Evolutionary conservation across 2,329 filamentous ascomycete species (phyloP), one percentile per base, ranked within the genome.

Genomic region (Macrophomina phaseolina): DNA sequence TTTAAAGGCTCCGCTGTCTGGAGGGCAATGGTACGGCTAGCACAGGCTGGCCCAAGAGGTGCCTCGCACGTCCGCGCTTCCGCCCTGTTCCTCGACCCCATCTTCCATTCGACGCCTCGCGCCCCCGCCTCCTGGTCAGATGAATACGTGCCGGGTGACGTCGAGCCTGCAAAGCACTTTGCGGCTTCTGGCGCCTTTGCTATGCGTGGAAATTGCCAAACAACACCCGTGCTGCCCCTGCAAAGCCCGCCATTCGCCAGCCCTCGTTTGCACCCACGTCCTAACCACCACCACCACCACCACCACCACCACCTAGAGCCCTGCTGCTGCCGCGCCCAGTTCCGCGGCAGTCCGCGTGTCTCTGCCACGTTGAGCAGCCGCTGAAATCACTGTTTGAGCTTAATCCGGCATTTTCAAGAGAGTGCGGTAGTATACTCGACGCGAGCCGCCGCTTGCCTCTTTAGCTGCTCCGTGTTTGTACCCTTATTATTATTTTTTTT

Each of bases 151-250:
- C 42, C 16, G 30, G 32, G 58, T 62, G 58, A 62, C 58, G 58
- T 62, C 58, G 58, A 55, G 52, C 52, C 9, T 62, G 56, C 56
- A 48, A 32, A 61, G 28, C 55, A 58, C 55, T 45, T 55, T 61
- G 56, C 56, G 42, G 40, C 18, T 46, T 61, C 56, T 46, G 58
- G 58, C 58, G 23, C 42, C 16, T 34, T 49, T 49, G 42, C 58
- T 11, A 62, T 62, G 58, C 58, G 58, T 62, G 30, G 58, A 62
- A 38, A 62, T 62, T 62, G 45, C 28, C 56, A 48, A 48, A 61
- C 56, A 61, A 18, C 55, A 58, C 42, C 49, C 56, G 56, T 61
- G 56, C 56, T 40, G 42, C 14, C 40, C 16, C 56, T 61, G 55
- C 40, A 18, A 6, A 6, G 8, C 48, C 12, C 30, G 9, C 38